A percentile compares a stretch with the other conserved stretches of the same genome.
Conservation (phyloP, 805 yeast species). For the Barnettozyma californica region DNA sequence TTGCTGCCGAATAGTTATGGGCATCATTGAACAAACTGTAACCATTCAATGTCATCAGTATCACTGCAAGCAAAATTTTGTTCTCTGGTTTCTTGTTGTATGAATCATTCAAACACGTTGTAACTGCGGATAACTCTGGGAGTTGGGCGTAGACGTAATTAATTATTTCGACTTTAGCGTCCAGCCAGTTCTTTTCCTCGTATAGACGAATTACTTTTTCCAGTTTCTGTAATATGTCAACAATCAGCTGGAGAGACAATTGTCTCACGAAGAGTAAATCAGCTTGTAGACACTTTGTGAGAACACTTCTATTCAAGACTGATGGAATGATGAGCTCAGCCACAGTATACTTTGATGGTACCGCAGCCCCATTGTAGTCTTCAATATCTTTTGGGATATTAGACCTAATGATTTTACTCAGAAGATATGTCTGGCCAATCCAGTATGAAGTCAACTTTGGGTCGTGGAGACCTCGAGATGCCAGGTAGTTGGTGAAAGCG, state of each 20-base stretch:
- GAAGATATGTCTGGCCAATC: slow-evolving; percentile 65
- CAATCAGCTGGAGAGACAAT: slow-evolving; percentile 54
- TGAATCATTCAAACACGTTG: slow-evolving; percentile 39
- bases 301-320: slow-evolving; percentile 50
- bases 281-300: slow-evolving; percentile 53
- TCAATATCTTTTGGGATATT: slow-evolving; percentile 43
- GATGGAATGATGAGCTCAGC: slow-evolving; percentile 60
- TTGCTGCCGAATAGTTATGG: slow-evolving; percentile 26
- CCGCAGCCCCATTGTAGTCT: slow-evolving; percentile 19
- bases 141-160: slow-evolving; percentile 31
- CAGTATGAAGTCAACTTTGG: slow-evolving; percentile 79
- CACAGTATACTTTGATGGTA: slow-evolving; percentile 34
- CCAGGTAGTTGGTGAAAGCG: slow-evolving; percentile 56
- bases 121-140: slow-evolving; percentile 47
- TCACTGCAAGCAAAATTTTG: slow-evolving; percentile 43
- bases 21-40: slow-evolving; percentile 35
- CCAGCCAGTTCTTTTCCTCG: slow-evolving; percentile 36
- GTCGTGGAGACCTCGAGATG: slow-evolving; percentile 66
- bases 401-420: slow-evolving; percentile 53
- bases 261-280: slow-evolving; percentile 53
- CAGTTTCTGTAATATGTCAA: slow-evolving; percentile 51
- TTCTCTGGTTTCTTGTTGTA: slow-evolving; percentile 32
- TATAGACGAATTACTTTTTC: slow-evolving; percentile 33
- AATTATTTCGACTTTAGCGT: slow-evolving; percentile 29
- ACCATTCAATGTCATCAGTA: slow-evolving; percentile 38